Evolutionary conservation across 805 yeast genomes (phyloP), one percentile per base, ranked within the genome.

Genomic region (Hanseniaspora opuntiae): DNA sequence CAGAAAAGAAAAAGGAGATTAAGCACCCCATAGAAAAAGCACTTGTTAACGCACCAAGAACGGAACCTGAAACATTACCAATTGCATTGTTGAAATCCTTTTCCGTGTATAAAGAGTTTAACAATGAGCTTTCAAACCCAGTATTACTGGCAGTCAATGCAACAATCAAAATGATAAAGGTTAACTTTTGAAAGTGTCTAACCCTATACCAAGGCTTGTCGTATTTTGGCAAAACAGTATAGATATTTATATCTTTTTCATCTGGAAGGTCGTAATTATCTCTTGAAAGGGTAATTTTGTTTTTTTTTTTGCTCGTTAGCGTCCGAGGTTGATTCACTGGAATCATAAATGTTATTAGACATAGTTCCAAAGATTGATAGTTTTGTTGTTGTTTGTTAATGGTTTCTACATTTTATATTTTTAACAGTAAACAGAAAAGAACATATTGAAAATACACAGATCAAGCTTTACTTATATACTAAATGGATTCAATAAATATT

Each of bases 61-160:
- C 58, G 24, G 68, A 66, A 57, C 73, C 72, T 4, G 61, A 53
- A 8, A 75, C 75, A 40, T 64, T 53, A 35, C 69, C 69, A 61
- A 75, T 68, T 35, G 65, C 66, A 6, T 59, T 54, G 52, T 62
- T 61, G 77, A 78, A 76, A 33, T 61, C 59, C 1, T 60, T 56
- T 59, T 74, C 66, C 10, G 75, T 63, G 59, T 76, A 79, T 57
- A 76, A 66, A 35, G 77, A 77, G 58, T 76, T 76, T 59, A 76
- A 63, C 70, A 76, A 65, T 16, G 74, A 69, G 55, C 74, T 74
- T 61, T 74, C 77, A 56, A 69, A 74, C 54, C 77, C 76, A 36
- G 67, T 70, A 57, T 72, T 73, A 47, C 77, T 70, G 10, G 79
- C 71, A 24, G 76, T 68, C 41, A 74, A 62, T 24, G 77, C 68